Evolutionary conservation across 176 grass and related monocot genomes (phyloP).

Genomic region (Carex parvula): DNA sequence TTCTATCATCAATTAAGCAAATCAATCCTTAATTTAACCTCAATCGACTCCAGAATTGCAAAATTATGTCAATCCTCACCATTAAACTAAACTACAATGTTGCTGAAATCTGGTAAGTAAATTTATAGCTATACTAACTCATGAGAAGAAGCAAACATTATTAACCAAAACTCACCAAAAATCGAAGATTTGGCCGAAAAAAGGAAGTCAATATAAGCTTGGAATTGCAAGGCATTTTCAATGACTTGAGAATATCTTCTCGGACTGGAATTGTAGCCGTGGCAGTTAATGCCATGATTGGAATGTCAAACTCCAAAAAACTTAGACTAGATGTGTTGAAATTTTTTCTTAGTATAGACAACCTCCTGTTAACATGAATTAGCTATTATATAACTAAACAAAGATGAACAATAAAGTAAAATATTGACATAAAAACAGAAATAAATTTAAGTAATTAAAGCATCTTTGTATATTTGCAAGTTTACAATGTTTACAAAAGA

Average conservation of each 20-base stretch:
- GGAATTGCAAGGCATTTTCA: constrained; percentile 65
- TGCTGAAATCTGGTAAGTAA: too few species aligned
- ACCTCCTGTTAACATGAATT: constrained; percentile 37
- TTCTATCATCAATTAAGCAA: neutral
- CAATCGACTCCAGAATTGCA: neutral
- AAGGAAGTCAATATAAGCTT: constrained; percentile 67
- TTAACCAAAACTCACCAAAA: constrained; percentile 48
- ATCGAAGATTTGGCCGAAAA: constrained; percentile 88
- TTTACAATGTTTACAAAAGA: neutral
- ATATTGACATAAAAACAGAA: neutral
- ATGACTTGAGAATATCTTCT: constrained; percentile 79
- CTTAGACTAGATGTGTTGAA: constrained; percentile 65
- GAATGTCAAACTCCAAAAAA: constrained; percentile 73
- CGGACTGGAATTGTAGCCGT: constrained; percentile 83
- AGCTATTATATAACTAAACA: constrained; percentile 1
- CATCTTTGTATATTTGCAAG: constrained; percentile 26
- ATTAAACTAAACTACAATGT: neutral
- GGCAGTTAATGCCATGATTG: constrained; percentile 89
- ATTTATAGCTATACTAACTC: neutral
- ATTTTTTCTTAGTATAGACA: constrained; percentile 68
- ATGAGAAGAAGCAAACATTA: constrained; percentile 16
- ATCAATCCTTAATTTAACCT: neutral
- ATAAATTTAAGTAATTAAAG: neutral
- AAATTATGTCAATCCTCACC: neutral
- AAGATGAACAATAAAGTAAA: neutral